phyloP scores from a whole-genome alignment of 2,329 filamentous ascomycete genomes.

The Talaromyces sp. region DNA sequence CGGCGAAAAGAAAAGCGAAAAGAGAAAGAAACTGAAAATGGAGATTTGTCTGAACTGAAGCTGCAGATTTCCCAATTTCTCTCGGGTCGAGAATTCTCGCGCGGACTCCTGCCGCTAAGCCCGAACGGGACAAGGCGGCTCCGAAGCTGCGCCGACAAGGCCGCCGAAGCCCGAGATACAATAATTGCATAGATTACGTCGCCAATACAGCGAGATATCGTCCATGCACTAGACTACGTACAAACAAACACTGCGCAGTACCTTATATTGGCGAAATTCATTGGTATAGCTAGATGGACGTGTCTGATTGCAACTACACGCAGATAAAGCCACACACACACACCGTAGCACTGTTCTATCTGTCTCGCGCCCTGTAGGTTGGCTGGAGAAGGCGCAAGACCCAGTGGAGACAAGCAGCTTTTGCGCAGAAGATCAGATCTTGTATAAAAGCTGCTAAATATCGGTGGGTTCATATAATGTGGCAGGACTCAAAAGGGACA shows the following conservation, averaged over 20 bases:
- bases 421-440: background rate
- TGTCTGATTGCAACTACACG: background rate
- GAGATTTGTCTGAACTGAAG: background rate
- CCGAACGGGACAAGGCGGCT: background rate
- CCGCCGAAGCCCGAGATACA: background rate
- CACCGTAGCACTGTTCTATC: background rate
- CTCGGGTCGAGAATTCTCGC: background rate
- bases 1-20: background rate
- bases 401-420: background rate
- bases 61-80: background rate
- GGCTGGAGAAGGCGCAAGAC: background rate
- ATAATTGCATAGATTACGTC: too few relatives aligned
- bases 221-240: background rate
- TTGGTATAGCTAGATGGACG: background rate
- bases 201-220: background rate
- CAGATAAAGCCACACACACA: background rate
- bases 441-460: background rate
- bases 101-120: background rate
- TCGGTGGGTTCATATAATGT: background rate
- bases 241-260: background rate
- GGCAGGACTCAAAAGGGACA: background rate
- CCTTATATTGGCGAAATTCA: background rate
- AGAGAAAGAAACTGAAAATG: background rate
- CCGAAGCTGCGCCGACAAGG: slow-evolving; percentile 3
- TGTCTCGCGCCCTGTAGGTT: background rate